Base-by-base conservation (phyloP, 2,329 filamentous ascomycete species). In the Curvularia eragrostidis region DNA sequence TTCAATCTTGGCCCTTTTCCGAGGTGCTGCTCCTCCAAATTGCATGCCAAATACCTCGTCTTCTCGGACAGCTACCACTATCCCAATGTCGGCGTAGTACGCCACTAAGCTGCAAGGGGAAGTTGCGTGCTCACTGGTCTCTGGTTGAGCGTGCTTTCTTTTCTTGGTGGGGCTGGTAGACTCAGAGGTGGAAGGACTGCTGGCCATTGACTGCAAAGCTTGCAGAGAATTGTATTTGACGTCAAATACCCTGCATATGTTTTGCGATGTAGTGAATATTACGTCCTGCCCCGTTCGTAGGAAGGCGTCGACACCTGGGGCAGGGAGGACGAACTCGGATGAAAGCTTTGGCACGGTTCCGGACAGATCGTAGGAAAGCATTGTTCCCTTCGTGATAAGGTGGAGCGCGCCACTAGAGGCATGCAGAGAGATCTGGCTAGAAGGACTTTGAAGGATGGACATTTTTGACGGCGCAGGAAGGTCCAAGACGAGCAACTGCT, bases 21-120 rank as follows among this genome's bases (percentile, higher is more conserved):
- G 70, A 9, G 70, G 59, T 6, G 69, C 64, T 5, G 68, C 56
- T 7, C 66, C 69, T 38, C 69, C 71, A 15, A 81, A 67, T 52
- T 92, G 89, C 50, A 93, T 81, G 1, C 86, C 89, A 15, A 91
- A 80, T 30, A 94, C 78, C 43, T 86, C 82, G 42, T 84, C 83
- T 30, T 85, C 85, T n/a, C 83, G 76, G 6, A 93, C 77, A 2
- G 85, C 89, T 19, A 91, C 83, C 4, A 85, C 87, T 34, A 90
- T 78, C 48, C 89, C 87, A 47, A 89, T 80, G 54, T 88, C 88
- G 2, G 85, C 81, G 61, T 91, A 87, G 71, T 89, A 89, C 18
- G 71, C 59, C 8, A 75, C 60, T 32, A 76, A 53, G 8, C 58
- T 59, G 18, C 65, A 66, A 34, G 58, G 54, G 23, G 53, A 36